Base-by-base conservation (phyloP, 2,329 filamentous ascomycete genomes). In the Fusarium denticulatum region DNA sequence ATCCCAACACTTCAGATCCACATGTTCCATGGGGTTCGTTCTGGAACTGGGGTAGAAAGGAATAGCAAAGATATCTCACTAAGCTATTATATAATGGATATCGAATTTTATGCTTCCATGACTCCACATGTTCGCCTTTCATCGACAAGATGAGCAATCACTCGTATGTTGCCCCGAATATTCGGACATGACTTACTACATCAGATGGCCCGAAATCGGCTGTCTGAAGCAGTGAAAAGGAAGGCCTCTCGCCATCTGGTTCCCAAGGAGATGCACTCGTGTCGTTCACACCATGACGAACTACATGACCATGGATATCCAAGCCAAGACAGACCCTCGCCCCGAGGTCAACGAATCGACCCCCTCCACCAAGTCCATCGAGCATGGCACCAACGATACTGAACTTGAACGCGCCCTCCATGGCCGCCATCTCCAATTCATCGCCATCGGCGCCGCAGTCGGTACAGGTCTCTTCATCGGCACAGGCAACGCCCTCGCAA, bases 391-490 rank as follows among this genome's bases (percentile, higher is more conserved):
- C 26, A 80, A 87, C 28, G 80, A 82, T 30, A 81, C 84, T 52
- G 86, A 89, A 75, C 84, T 90, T 7, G 80, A 87, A 77, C 85
- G 89, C 63, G 88, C 88, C 22, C 83, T 90, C 61, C 89, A 90
- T 82, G 88, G 86, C 76, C 84, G 89, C 36, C 89, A 91, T 73
- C 88, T 91, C 55, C 89, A 91, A 74, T 90, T 91, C 80, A 81
- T 91, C 8, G 70, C 70, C 7, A 69, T 72, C n/a, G 71, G 71
- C 49, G 87, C 88, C 69, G 89, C 87, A 28, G 91, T 92, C 71
- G 90, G 90, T 62, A 92, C 90, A 7, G 90, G 90, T 74, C 85
- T 92, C 26, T 92, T 92, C 79, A 86, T 92, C 68, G 71, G 71
- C 10, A 64, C 67, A 2, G 71, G 71, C 10, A 62, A 58, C 2